Percentiles rank a stretch among this genome's conserved stretches.
phyloP scores from a whole-genome alignment of 331 rosid species.

The Acacia concinna region DNA sequence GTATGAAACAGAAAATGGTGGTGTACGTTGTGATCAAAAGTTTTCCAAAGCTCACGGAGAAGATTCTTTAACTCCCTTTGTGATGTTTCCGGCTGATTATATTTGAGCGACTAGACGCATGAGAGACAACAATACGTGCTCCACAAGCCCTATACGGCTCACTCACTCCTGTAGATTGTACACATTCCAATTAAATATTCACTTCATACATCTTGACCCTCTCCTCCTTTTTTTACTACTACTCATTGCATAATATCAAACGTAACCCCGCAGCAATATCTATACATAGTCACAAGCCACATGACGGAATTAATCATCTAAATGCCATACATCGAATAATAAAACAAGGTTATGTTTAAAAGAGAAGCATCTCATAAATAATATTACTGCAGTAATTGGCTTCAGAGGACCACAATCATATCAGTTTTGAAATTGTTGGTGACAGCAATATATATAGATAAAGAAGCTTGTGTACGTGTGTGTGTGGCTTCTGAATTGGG shows the following conservation, averaged over 20 bases:
- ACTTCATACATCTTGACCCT: slow-evolving; percentile 28
- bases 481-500: background rate
- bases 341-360: background rate
- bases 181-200: no score
- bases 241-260: background rate
- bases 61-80: slow-evolving; percentile 40
- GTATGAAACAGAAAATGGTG: slow-evolving; percentile 5
- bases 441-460: background rate
- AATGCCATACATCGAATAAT: background rate
- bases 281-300: background rate
- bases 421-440: background rate
- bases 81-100: background rate
- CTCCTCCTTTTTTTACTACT: background rate
- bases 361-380: background rate
- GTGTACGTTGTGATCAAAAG: background rate
- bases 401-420: background rate
- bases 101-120: slow-evolving; percentile 19
- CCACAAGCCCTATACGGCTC: slow-evolving; percentile 32
- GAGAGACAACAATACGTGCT: slow-evolving; percentile 43
- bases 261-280: background rate
- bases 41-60: slow-evolving; percentile 47
- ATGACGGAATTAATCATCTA: background rate
- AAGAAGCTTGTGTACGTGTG: background rate
- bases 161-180: no score
- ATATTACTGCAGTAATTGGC: background rate